These are phyloP conservation scores for Cladobotryum protrusum DNA, from an alignment of 2,329 filamentous ascomycete species.

Conservation along the genomic window DNA sequence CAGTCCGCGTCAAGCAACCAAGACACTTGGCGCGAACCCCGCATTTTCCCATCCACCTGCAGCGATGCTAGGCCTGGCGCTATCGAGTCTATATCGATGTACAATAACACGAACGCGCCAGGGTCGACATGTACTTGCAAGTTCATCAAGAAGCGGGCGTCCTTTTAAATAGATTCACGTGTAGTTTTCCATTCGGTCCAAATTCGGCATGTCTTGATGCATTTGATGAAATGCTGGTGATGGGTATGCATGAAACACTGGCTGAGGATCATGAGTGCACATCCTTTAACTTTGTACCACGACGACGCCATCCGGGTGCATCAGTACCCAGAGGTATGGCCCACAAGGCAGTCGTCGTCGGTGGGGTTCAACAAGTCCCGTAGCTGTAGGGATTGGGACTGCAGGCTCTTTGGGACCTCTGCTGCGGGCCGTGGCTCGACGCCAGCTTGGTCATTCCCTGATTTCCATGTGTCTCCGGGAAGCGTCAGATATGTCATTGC, in stretches of 20 bases:
- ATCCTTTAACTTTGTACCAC: too few species aligned
- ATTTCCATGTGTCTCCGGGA: neutral
- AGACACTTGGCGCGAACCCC: conserved; percentile 3
- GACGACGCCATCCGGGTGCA: too few species aligned
- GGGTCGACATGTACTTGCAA: neutral
- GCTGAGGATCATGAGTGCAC: too few species aligned
- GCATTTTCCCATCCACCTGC: conserved; percentile 4
- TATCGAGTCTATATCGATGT: neutral
- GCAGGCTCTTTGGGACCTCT: too few species aligned
- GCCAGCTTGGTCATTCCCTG: neutral
- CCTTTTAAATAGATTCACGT: neutral
- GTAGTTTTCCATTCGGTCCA: neutral
- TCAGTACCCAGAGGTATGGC: too few species aligned
- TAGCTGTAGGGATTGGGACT: too few species aligned
- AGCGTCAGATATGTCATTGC: neutral
- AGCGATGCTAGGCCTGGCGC: neutral
- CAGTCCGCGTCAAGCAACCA: too few species aligned
- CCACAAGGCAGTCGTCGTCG: too few species aligned
- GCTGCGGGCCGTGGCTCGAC: too few species aligned
- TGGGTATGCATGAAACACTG: too few species aligned
- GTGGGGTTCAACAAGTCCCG: too few species aligned
- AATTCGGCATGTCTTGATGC: neutral
- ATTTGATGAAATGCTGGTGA: neutral
- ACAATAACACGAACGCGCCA: neutral
- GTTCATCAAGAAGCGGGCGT: too few species aligned